Evolutionary conservation across 73 alveolate species (phyloP).

Genomic region (Stentor coeruleus): DNA sequence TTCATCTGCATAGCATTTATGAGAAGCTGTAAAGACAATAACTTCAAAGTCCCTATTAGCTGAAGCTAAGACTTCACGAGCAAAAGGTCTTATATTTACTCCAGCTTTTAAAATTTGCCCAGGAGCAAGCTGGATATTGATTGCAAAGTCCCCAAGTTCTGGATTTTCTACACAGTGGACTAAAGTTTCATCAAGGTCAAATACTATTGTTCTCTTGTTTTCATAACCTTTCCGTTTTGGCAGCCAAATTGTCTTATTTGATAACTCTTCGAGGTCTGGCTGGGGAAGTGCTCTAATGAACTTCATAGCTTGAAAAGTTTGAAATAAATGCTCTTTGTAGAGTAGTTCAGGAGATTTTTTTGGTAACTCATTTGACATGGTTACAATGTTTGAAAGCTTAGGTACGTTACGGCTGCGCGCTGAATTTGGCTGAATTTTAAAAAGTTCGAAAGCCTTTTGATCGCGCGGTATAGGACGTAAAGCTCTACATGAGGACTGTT

Average conservation of each 20-base stretch:
- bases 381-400: too few species aligned
- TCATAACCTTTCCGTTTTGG: background rate
- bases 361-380: too few species aligned
- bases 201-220: background rate
- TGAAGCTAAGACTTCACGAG: slow-evolving; percentile 44
- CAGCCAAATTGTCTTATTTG: background rate
- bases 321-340: background rate
- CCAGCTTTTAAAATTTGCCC: slow-evolving; percentile 48
- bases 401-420: too few species aligned
- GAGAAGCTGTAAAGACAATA: slow-evolving; percentile 85
- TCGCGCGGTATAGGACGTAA: too few species aligned
- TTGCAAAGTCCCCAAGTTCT: slow-evolving; percentile 9
- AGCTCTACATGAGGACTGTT: too few species aligned
- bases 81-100: slow-evolving; percentile 65
- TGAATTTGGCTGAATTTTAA: too few species aligned
- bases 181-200: background rate
- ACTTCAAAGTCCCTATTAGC: slow-evolving; percentile 54
- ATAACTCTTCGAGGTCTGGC: background rate
- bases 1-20: slow-evolving; percentile 76
- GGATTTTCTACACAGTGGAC: background rate
- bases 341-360: background rate
- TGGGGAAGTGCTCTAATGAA: background rate
- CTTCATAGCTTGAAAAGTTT: background rate
- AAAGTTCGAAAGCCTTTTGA: too few species aligned
- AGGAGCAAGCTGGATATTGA: slow-evolving; percentile 32